Base-by-base conservation (phyloP, 1,139 yeast genomes). In the Suhomyces chickasaworum region DNA sequence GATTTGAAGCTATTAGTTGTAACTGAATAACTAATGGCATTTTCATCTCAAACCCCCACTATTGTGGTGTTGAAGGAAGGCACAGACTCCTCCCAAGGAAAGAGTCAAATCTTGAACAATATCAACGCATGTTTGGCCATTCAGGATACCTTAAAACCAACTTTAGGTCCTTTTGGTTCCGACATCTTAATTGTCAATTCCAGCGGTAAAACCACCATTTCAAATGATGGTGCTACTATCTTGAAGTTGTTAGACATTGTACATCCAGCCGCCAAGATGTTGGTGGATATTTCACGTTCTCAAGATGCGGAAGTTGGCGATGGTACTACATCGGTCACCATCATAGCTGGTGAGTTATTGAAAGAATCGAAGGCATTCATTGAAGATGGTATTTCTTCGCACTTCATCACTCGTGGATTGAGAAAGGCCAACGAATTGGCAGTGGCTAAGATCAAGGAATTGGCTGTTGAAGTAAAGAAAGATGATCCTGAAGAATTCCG, bases 281-380 rank as follows among this genome's bases (percentile, higher is more conserved):
- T 93, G 55, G 99, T 93, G 44, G 99, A 93, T 65, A 89, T 93
- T 50, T 89, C 97, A 12, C 81, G 97, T 61, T 85, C 98, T 1
- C 99, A 93, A 70, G 99, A 93, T 68, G 97, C 97, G 18, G 99
- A 93, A 69, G 98, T 93, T 48, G 99, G 99, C 53, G 99, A 93
- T 67, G 99, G 99, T 55, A 93, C 99, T 35, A 93, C 99, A 0
- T 85, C 97, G 35, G 99, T 95, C 12, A 89, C 98, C 0, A 79
- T 93, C 39, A 70, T 93, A 54, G 98, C 99, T 1, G 97, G 98
- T 47, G 99, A 93, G 69, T 78, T 93, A 53, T 78, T 93, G 68
- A 89, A 89, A 64, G 98, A 93, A 66, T 84, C 95, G 56, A 90
- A 89, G 64, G 69, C 80, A 31, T 93, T 91, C 61, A 89, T 93